Conservation (phyloP, 148 eudicot genomes). For the Rhododendron mucronatum region DNA sequence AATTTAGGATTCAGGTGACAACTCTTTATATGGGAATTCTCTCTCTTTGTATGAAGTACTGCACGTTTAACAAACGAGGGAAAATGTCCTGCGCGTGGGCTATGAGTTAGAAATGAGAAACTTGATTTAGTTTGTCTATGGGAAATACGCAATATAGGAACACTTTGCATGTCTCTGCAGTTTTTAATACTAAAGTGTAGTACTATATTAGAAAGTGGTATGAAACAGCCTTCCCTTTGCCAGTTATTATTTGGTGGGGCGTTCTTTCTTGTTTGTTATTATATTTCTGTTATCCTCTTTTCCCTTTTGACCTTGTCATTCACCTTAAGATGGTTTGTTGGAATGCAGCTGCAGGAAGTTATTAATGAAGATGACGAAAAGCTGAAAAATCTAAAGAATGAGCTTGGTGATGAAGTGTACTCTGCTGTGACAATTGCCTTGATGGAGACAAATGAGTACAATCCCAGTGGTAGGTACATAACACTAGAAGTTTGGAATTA, state of each 20-base stretch:
- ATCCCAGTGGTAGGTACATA: conserved; percentile 41
- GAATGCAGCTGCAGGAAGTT: conserved; percentile 22
- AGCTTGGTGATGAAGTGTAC: conserved; percentile 28
- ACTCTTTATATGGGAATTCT: neutral
- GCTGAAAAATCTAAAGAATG: conserved; percentile 26
- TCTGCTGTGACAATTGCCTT: conserved; percentile 35
- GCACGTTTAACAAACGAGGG: neutral
- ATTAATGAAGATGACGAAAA: conserved; percentile 42
- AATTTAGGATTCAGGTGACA: no score
- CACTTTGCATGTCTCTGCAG: neutral
- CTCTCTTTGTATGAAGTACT: neutral
- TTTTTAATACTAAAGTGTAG: neutral
- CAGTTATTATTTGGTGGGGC: neutral
- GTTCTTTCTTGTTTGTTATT: neutral
- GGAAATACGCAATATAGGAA: neutral
- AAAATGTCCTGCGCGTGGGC: neutral
- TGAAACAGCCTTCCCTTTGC: neutral
- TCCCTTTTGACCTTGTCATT: neutral
- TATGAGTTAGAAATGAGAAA: neutral
- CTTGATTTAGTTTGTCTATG: neutral
- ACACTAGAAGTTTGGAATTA: conserved; percentile 37
- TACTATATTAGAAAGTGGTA: neutral
- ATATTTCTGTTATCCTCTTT: neutral
- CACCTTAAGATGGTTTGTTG: conserved; percentile 1
- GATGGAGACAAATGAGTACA: conserved; percentile 36